A percentile compares a stretch with the other conserved stretches of the same genome.
Evolutionary conservation across 2,329 filamentous ascomycete species (phyloP).

Genomic region (Claviceps monticola): DNA sequence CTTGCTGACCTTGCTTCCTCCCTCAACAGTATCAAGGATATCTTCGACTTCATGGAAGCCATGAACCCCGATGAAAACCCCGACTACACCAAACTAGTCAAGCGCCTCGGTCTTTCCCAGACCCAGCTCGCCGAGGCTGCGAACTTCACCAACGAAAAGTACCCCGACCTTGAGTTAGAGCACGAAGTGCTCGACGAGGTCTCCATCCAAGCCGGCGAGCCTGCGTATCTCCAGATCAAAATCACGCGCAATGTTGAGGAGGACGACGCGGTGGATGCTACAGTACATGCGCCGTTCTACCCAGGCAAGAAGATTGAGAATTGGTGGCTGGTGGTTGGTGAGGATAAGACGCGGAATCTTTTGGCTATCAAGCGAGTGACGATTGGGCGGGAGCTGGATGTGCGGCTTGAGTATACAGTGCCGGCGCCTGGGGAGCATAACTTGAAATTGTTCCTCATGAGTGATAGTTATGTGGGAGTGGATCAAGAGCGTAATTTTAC

Average conservation of each 20-base stretch:
- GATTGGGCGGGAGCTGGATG: conserved; percentile 62
- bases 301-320: conserved; percentile 87
- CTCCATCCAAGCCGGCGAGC: conserved; percentile 63
- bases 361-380: conserved; percentile 92
- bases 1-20: conserved; percentile 16
- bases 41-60: conserved; percentile 96
- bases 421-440: conserved; percentile 73
- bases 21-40: conserved; percentile 60
- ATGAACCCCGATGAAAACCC: conserved; percentile 94
- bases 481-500: conserved; percentile 89
- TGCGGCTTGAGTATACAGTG: conserved; percentile 78
- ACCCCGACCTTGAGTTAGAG: conserved; percentile 86
- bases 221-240: conserved; percentile 69
- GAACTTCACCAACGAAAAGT: conserved; percentile 89
- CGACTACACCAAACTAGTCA: conserved; percentile 63
- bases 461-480: conserved; percentile 90
- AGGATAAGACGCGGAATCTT: conserved; percentile 76
- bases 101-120: conserved; percentile 65
- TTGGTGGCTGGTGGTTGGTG: conserved; percentile 95
- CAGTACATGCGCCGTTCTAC: conserved; percentile 92
- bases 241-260: conserved; percentile 71
- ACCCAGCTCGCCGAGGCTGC: conserved; percentile 79
- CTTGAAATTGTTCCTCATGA: conserved; percentile 88
- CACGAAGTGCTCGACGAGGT: conserved; percentile 76
- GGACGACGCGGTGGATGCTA: conserved; percentile 56